Evolutionary conservation across 2,329 filamentous ascomycete species (phyloP), one percentile per base, ranked within the genome.

Genomic region (Venturia effusa): DNA sequence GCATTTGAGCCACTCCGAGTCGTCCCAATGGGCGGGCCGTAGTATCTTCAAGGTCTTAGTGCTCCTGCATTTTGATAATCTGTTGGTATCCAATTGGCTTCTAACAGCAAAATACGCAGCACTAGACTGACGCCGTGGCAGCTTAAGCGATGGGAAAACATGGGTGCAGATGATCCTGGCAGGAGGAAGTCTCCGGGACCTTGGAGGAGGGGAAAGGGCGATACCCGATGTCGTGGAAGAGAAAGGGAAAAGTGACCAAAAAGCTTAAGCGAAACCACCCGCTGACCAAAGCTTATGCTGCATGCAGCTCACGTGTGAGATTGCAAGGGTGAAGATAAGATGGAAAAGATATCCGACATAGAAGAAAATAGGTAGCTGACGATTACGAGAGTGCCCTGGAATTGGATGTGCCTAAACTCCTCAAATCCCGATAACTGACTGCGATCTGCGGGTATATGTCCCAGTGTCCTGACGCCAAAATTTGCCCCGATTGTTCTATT

Each of bases 261-360:
- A 51, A 51, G 45, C 45, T 27, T 27, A 13, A 51, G 45, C 45
- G 13, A 54, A 32, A 30, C 51, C 51, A n/a, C 51, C 5, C 3
- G 51, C 51, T 57, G 51, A 57, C 51, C 51, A 34, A 34, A 57
- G 51, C 51, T 57, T 57, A 57, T 45, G 43, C 15, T 45, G 43
- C 43, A 45, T 10, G 37, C 19, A n/a, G 19, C 43, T 32, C 48
- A 32, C 48, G 4, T 55, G 48, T 22, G 43, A 55, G 6, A 32
- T 32, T 11, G 48, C 48, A 48, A 48, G 43, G 43, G 11, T 48
- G 43, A 48, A 55, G 48, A 32, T 32, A 32, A 55, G 24, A 32
- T 55, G 30, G 15, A 32, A 55, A 55, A 34, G 43, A 48, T 24
- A 22, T 48, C n/a, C n/a, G 43, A n/a, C 7, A 45, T 39, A 15